A percentile compares a stretch with the other conserved stretches of the same genome.
Conservation (phyloP, 2,329 filamentous ascomycete genomes). For the Pestalotiopsis fici region DNA sequence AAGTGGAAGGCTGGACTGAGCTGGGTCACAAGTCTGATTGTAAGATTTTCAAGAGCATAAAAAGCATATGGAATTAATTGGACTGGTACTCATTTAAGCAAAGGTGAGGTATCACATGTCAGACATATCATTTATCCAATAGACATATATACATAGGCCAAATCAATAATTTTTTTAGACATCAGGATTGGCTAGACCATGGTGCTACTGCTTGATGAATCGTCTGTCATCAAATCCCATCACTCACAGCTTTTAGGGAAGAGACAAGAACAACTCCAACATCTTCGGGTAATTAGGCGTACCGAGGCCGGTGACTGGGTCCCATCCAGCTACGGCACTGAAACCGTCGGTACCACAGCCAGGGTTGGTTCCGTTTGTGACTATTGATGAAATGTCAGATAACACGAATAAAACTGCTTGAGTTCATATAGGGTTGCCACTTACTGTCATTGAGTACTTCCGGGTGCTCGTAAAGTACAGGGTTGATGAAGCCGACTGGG, state of each 20-base stretch:
- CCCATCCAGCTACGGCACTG: slow-evolving; percentile 35
- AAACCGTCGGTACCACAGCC: slow-evolving; percentile 37
- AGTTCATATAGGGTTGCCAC: not conserved
- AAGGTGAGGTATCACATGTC: too few relatives aligned
- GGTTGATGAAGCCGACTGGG: slow-evolving; percentile 49
- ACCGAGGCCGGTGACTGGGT: slow-evolving; percentile 32
- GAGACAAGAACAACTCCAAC: slow-evolving; percentile 22
- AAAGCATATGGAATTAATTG: slow-evolving; percentile 31
- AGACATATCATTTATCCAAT: not conserved
- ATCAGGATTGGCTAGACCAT: not conserved
- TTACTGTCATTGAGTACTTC: slow-evolving; percentile 29
- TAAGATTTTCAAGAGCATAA: slow-evolving; percentile 41
- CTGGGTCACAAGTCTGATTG: slow-evolving; percentile 45
- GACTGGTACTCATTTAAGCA: not conserved
- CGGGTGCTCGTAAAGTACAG: slow-evolving; percentile 42
- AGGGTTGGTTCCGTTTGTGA: slow-evolving; percentile 33
- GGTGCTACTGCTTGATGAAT: too few relatives aligned
- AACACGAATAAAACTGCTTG: not conserved
- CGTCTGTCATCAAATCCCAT: not conserved
- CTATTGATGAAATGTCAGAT: slow-evolving; percentile 14
- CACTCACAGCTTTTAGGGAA: slow-evolving; percentile 17
- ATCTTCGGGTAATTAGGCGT: slow-evolving; percentile 25
- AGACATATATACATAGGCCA: not conserved
- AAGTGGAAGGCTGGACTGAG: slow-evolving; percentile 41
- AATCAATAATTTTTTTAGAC: not conserved